phyloP scores from a whole-genome alignment of 371 early-diverging fungal genomes.

The Gilbertella persicaria region DNA sequence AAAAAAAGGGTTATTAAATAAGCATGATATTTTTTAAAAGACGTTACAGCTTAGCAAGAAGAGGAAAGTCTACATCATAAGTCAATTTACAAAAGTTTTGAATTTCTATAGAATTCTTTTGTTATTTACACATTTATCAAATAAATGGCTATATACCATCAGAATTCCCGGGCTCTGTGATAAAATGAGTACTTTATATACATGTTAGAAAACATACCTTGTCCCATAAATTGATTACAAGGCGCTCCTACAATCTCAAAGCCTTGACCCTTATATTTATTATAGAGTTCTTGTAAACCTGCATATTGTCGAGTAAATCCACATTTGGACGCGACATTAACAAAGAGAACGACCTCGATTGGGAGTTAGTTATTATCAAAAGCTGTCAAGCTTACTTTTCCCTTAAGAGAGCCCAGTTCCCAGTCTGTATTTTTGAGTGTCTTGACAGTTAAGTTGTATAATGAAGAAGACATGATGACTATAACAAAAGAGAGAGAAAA shows the following conservation, averaged over 20 bases:
- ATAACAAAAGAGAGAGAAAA: no score
- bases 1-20: conserved; percentile 4
- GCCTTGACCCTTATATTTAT: conserved; percentile 80
- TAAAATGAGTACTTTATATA: not conserved
- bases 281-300: conserved; percentile 79
- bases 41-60: conserved; percentile 81
- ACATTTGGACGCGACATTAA: conserved; percentile 97
- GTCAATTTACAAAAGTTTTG: conserved; percentile 43
- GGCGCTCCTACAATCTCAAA: conserved; percentile 84
- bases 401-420: conserved; percentile 38
- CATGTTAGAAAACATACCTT: conserved; percentile 66
- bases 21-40: no score
- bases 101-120: conserved; percentile 12
- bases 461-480: no score
- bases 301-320: conserved; percentile 90
- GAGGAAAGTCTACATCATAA: conserved; percentile 76
- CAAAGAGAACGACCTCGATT: conserved; percentile 87
- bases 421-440: conserved; percentile 47
- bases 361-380: no score
- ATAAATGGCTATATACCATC: conserved; percentile 19
- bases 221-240: conserved; percentile 86
- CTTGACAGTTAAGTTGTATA: conserved; percentile 47
- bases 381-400: conserved; percentile 47
- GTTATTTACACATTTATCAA: not conserved
- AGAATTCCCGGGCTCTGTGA: conserved; percentile 55